phyloP scores from a whole-genome alignment of 495 filamentous ascomycete genomes.

The Daldinia grandis region DNA sequence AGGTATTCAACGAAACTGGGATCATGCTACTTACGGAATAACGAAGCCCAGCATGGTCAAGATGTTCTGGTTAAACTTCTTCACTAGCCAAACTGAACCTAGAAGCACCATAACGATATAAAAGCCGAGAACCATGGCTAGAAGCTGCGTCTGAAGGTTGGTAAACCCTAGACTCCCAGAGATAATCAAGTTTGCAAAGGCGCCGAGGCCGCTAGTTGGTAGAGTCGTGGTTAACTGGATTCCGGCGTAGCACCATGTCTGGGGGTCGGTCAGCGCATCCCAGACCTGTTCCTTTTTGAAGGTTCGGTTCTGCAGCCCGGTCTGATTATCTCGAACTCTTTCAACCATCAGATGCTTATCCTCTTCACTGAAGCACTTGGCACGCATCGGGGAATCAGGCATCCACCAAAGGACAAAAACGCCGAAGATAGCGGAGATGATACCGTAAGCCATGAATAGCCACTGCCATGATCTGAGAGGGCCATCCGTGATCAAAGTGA shows the following conservation, averaged over 20 bases:
- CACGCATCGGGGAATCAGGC: constrained; percentile 69
- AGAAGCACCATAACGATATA: constrained; percentile 75
- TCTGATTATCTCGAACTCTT: constrained; percentile 67
- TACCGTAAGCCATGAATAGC: constrained; percentile 61
- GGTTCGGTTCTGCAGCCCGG: constrained; percentile 71
- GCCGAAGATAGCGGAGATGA: constrained; percentile 65
- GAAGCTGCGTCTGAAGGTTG: constrained; percentile 61
- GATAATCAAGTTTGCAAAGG: constrained; percentile 71
- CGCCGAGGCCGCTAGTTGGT: constrained; percentile 71
- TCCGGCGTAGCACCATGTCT: constrained; percentile 57
- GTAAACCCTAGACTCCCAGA: constrained; percentile 60
- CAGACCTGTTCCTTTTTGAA: constrained; percentile 56
- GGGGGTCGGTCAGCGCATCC: constrained; percentile 60
- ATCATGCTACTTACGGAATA: constrained; percentile 61
- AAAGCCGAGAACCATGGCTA: constrained; percentile 74
- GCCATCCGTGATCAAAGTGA: constrained; percentile 57
- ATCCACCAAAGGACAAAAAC: constrained; percentile 67
- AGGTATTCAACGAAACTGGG: constrained; percentile 38
- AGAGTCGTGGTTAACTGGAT: constrained; percentile 73
- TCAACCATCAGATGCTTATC: constrained; percentile 68
- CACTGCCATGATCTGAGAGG: constrained; percentile 62
- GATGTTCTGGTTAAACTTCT: constrained; percentile 68
- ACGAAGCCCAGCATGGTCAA: constrained; percentile 70
- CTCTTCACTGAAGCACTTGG: constrained; percentile 63
- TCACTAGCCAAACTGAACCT: constrained; percentile 69